A percentile compares a stretch with the other conserved stretches of the same genome.
phyloP scores from a whole-genome alignment of 2,329 filamentous ascomycete genomes.

The Botrytis elliptica region DNA sequence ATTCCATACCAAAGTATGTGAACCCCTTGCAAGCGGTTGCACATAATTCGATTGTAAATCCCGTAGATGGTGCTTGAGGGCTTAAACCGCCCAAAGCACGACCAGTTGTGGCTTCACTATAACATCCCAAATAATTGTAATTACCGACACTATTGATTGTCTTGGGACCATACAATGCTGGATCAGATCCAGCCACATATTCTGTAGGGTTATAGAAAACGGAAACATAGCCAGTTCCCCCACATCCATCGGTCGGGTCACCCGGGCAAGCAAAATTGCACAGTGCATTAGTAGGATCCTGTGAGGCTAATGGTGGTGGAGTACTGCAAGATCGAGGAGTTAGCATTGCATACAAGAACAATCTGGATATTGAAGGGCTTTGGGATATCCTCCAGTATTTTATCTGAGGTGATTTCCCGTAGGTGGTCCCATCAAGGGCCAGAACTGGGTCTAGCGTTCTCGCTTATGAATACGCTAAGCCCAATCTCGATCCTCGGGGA shows the following conservation, averaged over 20 bases:
- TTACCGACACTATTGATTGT: conserved; percentile 27
- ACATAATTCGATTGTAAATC: conserved; percentile 33
- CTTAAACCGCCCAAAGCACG: conserved; percentile 29
- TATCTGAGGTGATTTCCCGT: background rate
- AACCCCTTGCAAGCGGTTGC: conserved; percentile 27
- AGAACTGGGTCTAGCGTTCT: background rate
- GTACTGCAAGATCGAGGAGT: conserved; percentile 8
- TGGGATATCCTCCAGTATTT: background rate
- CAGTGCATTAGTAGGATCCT: conserved; percentile 26
- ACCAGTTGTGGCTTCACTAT: conserved; percentile 34
- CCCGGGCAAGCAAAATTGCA: conserved; percentile 29
- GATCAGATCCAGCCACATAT: conserved; percentile 28
- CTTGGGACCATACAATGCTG: conserved; percentile 31
- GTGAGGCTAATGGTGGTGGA: conserved; percentile 32
- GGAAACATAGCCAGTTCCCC: conserved; percentile 28
- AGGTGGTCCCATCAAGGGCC: background rate
- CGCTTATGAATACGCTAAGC: background rate
- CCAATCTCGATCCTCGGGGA: background rate
- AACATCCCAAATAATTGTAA: conserved; percentile 40
- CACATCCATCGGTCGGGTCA: conserved; percentile 23
- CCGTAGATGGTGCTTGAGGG: conserved; percentile 22
- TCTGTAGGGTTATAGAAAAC: conserved; percentile 31
- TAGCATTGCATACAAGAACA: background rate
- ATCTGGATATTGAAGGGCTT: background rate
- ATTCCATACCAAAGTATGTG: conserved; percentile 33